A percentile compares a stretch with the other conserved stretches of the same genome.
These are phyloP conservation scores for Breviolum minutum DNA, from an alignment of 73 alveolate species.

Conservation along the genomic window DNA sequence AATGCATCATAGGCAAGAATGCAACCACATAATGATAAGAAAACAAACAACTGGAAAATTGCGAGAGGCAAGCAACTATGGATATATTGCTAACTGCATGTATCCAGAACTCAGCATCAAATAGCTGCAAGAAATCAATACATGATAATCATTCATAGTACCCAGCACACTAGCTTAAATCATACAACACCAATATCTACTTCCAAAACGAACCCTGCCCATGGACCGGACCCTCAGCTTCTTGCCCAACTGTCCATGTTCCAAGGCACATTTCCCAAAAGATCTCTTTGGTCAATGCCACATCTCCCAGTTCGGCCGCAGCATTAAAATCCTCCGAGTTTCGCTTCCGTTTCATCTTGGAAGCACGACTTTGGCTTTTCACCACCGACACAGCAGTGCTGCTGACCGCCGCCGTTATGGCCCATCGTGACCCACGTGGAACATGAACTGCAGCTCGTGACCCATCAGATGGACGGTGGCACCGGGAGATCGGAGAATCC, in stretches of 20 bases:
- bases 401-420: too few species aligned
- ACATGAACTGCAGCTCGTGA: neutral
- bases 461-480: neutral
- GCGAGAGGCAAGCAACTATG: too few species aligned
- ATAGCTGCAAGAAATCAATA: too few species aligned
- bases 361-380: too few species aligned
- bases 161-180: neutral
- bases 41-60: too few species aligned
- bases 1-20: too few species aligned
- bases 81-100: too few species aligned
- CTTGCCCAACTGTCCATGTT: neutral
- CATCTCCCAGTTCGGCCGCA: slow-evolving; percentile 12
- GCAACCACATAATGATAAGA: too few species aligned
- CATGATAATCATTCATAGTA: too few species aligned
- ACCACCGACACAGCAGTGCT: neutral
- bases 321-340: neutral
- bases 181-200: neutral
- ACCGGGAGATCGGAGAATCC: neutral
- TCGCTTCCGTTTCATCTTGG: neutral
- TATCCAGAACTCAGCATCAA: too few species aligned
- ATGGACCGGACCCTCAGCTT: neutral
- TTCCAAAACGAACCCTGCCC: neutral
- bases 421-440: neutral
- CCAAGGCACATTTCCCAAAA: slow-evolving; percentile 21
- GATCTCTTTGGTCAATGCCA: neutral